Conservation (phyloP, 257 asterid genomes). For the Solanum paucissectum region DNA sequence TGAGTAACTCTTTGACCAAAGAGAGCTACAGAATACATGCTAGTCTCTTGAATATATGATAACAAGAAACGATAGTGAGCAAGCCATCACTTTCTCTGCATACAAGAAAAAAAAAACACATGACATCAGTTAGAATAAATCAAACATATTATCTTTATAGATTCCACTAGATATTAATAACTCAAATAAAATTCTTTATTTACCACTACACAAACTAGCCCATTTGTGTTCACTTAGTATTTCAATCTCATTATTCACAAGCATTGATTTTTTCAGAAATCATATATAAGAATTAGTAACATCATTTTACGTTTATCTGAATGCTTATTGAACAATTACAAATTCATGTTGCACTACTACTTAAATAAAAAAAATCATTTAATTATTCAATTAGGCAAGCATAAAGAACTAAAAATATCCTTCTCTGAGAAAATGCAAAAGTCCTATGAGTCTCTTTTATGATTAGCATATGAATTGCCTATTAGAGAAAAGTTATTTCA, state of each 20-base stretch:
- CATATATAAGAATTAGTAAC: not conserved
- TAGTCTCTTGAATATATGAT: not conserved
- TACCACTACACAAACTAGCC: not conserved
- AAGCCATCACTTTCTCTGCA: constrained; percentile 2
- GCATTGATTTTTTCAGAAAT: not conserved
- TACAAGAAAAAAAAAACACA: not conserved
- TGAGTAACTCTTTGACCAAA: constrained; percentile 30
- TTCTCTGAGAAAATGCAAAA: not conserved
- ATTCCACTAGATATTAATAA: not conserved
- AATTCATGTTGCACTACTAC: not conserved
- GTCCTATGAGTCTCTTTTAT: not conserved
- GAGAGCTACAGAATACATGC: constrained; percentile 46
- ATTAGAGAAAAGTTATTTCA: not conserved
- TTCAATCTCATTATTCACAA: not conserved
- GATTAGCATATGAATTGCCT: not conserved
- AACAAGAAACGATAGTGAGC: not conserved
- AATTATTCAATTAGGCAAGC: not conserved
- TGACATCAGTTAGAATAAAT: not conserved
- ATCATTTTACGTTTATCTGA: not conserved
- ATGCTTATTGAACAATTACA: not conserved
- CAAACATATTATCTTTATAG: not conserved
- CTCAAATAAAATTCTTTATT: not conserved
- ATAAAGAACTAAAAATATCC: not conserved
- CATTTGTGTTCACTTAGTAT: not conserved
- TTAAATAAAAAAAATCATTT: not conserved